Conservation (phyloP, 306 rosid genomes). For the Luffa acutangula region DNA sequence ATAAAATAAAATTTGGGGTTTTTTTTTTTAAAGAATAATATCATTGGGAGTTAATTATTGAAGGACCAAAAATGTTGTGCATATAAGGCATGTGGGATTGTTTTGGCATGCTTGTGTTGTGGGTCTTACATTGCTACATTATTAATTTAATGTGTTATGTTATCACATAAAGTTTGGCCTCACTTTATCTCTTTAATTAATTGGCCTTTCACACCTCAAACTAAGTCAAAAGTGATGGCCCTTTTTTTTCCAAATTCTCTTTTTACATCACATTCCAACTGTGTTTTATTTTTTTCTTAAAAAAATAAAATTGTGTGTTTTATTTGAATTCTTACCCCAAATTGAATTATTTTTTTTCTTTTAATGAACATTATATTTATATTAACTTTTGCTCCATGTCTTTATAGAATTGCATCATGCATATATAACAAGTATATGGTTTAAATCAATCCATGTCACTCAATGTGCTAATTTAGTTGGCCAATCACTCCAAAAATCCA, state of each 20-base stretch:
- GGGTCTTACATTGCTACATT: background rate
- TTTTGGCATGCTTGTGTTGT: slow-evolving; percentile 4
- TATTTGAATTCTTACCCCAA: background rate
- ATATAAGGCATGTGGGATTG: background rate
- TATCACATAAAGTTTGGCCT: background rate
- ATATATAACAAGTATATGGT: background rate
- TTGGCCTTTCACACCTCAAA: background rate
- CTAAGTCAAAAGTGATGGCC: background rate
- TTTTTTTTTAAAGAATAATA: background rate
- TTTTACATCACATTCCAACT: slow-evolving; percentile 2
- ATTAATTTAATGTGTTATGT: background rate
- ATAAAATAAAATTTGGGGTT: background rate
- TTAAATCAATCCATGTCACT: background rate
- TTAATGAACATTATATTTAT: background rate
- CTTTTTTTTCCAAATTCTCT: background rate
- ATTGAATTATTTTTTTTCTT: background rate
- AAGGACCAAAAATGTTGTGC: background rate
- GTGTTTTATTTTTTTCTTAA: background rate
- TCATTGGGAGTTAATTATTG: background rate
- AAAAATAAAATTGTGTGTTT: background rate
- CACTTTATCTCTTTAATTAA: background rate
- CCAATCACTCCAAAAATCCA: background rate
- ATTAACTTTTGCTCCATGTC: background rate
- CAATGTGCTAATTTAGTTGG: background rate
- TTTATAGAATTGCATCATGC: background rate